Evolutionary conservation across 257 asterid genomes (phyloP).

Genomic region (Eucommia ulmoides): DNA sequence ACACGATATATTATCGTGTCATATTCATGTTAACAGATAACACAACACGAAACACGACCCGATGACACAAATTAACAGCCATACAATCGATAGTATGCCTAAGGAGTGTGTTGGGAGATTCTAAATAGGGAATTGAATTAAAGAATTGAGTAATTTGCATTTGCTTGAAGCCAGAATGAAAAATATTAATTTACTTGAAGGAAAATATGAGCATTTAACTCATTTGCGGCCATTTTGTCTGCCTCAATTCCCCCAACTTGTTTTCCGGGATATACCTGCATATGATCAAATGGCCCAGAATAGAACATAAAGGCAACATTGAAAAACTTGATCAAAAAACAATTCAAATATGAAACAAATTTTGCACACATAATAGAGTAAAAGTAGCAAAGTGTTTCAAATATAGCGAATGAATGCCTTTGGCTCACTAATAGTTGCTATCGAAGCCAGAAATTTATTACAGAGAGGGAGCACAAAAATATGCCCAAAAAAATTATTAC

Average conservation of each 20-base stretch:
- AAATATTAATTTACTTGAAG: constrained; percentile 57
- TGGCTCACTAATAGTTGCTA: not conserved
- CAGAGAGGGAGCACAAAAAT: too few species aligned
- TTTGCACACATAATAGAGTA: not conserved
- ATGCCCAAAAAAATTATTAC: too few species aligned
- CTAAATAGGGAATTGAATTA: not conserved
- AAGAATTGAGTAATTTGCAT: not conserved
- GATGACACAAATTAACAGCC: too few species aligned
- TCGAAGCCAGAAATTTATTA: not conserved
- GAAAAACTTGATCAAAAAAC: not conserved
- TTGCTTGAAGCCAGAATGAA: too few species aligned
- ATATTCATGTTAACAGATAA: too few species aligned
- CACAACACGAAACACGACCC: too few species aligned
- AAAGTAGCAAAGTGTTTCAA: too few species aligned
- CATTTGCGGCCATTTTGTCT: constrained; percentile 92
- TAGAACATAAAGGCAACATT: not conserved
- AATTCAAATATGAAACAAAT: not conserved
- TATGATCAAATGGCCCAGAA: constrained; percentile 2
- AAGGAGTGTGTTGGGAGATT: too few species aligned
- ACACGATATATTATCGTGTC: too few species aligned
- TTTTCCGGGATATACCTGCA: constrained; percentile 93
- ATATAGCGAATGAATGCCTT: too few species aligned
- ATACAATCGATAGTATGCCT: too few species aligned
- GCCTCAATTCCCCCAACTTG: constrained; percentile 87
- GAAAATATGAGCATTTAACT: constrained; percentile 73